These are phyloP conservation scores for Verbena officinalis DNA, from an alignment of 257 asterid species.

Conservation along the genomic window DNA sequence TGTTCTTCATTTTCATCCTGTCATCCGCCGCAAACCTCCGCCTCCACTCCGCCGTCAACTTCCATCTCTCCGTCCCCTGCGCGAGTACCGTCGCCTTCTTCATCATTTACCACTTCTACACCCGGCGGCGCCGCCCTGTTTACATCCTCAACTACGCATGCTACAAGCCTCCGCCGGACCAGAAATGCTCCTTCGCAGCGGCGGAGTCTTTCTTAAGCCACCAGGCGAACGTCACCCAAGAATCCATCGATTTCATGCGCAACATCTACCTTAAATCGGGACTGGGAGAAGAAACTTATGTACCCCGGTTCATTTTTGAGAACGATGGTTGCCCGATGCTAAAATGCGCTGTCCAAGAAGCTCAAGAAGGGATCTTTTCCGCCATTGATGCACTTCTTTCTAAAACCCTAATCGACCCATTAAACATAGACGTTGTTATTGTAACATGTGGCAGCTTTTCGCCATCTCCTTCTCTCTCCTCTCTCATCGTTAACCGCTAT, in stretches of 20 bases:
- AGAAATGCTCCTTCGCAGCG: slow-evolving; percentile 42
- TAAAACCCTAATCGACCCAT: slow-evolving; percentile 46
- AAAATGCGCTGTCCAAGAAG: slow-evolving; percentile 57
- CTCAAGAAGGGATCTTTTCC: slow-evolving; percentile 59
- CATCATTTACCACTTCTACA: slow-evolving; percentile 26
- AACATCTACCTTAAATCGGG: slow-evolving; percentile 60
- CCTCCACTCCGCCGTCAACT: slow-evolving; percentile 34
- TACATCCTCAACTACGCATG: slow-evolving; percentile 59
- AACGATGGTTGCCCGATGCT: slow-evolving; percentile 36
- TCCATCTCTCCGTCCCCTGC: slow-evolving; percentile 31
- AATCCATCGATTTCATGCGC: slow-evolving; percentile 52
- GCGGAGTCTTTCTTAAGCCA: slow-evolving; percentile 52
- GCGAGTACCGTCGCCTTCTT: slow-evolving; percentile 31
- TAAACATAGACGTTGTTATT: slow-evolving; percentile 49
- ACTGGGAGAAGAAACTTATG: slow-evolving; percentile 68
- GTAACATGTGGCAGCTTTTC: slow-evolving; percentile 66
- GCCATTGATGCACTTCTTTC: slow-evolving; percentile 48
- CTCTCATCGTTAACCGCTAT: slow-evolving; percentile 54
- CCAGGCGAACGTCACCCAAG: slow-evolving; percentile 21
- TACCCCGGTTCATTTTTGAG: slow-evolving; percentile 59
- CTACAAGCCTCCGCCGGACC: slow-evolving; percentile 62
- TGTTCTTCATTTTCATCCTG: slow-evolving; percentile 39
- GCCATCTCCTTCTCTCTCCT: slow-evolving; percentile 59
- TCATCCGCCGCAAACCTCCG: slow-evolving; percentile 37
- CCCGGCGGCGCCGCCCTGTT: slow-evolving; percentile 41